Evolutionary conservation across 345 rosid species (phyloP).

Genomic region (Bruguiera gymnorhiza): DNA sequence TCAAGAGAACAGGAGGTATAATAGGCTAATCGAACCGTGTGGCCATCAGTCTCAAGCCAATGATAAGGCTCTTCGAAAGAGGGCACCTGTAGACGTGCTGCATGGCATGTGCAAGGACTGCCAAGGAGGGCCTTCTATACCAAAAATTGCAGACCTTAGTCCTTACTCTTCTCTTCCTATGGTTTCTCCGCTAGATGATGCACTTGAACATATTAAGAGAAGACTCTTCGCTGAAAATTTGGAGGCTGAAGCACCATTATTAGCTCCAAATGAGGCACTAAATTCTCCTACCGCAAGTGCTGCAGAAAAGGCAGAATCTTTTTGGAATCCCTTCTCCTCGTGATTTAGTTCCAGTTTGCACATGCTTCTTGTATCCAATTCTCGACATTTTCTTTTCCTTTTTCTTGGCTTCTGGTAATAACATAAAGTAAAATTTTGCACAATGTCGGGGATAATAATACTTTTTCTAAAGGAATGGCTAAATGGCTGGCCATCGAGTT

Average conservation of each 20-base stretch:
- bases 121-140: slow-evolving; percentile 1
- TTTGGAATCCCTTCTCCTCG: background rate
- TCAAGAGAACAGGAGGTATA: background rate
- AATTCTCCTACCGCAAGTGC: background rate
- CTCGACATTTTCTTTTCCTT: background rate
- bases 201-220: background rate
- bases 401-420: background rate
- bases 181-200: background rate
- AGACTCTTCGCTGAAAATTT: background rate
- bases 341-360: background rate
- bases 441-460: too few species aligned
- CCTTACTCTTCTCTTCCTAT: background rate
- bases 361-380: background rate
- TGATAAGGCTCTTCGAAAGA: background rate
- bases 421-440: too few species aligned
- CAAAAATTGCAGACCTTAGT: background rate
- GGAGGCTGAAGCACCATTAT: background rate
- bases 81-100: background rate
- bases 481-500: too few species aligned
- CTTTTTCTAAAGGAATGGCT: too few species aligned
- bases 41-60: background rate
- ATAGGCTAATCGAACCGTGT: background rate
- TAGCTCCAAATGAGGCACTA: background rate
- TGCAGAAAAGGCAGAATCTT: background rate
- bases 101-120: background rate